A percentile compares a stretch with the other conserved stretches of the same genome.
Conservation (phyloP, 2,329 filamentous ascomycete species). For the Dothistroma pini region DNA sequence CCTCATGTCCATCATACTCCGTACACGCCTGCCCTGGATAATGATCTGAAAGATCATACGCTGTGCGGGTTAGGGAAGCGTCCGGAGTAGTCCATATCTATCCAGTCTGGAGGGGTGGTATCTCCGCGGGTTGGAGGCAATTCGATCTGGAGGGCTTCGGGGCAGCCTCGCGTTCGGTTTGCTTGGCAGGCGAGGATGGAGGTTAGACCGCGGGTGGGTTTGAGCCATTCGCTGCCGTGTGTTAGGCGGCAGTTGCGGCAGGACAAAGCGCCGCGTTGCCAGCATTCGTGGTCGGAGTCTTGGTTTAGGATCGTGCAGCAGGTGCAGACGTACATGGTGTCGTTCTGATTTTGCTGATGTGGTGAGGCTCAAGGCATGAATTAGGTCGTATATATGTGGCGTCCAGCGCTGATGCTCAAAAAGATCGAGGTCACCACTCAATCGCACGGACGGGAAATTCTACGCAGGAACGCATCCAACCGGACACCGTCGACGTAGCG, state of each 20-base stretch:
- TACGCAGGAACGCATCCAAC: background rate
- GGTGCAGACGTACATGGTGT: constrained; percentile 6
- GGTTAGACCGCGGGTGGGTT: background rate
- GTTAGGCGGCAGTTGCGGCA: constrained; percentile 2
- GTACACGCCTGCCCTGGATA: background rate
- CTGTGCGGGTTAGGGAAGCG: background rate
- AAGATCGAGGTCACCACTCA: background rate
- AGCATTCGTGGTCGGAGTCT: constrained; percentile 4
- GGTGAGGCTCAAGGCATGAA: background rate
- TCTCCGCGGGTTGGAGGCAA: background rate
- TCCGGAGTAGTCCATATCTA: background rate
- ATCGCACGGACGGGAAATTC: background rate
- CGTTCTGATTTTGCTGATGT: background rate
- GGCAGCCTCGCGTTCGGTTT: background rate
- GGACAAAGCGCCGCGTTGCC: background rate
- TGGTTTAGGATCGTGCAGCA: constrained; percentile 2
- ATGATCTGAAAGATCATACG: background rate
- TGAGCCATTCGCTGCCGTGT: constrained; percentile 7
- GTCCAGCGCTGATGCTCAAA: background rate
- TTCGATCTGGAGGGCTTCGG: background rate
- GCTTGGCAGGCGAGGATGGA: background rate
- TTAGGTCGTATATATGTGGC: background rate
- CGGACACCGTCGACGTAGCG: background rate
- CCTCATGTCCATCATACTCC: constrained; percentile 5
- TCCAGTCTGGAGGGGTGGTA: background rate